Percentiles rank a stretch among this genome's conserved stretches.
Conservation (phyloP, 305 asterid genomes). For the Fraxinus platypoda region DNA sequence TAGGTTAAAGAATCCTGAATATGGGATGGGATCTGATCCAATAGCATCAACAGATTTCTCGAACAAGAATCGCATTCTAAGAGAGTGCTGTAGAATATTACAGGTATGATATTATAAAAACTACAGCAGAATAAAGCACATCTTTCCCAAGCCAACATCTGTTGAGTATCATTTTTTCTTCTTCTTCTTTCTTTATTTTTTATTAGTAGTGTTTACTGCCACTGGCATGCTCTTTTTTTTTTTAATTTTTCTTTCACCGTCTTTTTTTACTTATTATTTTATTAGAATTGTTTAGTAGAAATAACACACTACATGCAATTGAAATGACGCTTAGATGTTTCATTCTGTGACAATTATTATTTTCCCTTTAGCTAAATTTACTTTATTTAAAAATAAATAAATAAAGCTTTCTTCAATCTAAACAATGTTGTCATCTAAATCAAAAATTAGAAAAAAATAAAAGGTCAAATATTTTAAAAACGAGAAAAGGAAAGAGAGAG, state of each 20-base stretch:
- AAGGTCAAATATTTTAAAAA: too few species aligned
- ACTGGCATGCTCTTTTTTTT: neutral
- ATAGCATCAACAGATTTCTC: neutral
- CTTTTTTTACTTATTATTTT: too few species aligned
- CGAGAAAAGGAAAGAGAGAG: too few species aligned
- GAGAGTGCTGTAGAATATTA: neutral
- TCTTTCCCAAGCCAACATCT: neutral
- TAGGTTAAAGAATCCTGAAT: neutral
- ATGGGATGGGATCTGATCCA: constrained; percentile 1
- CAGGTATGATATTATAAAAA: neutral
- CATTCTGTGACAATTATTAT: neutral
- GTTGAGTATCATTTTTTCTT: neutral
- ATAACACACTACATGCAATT: neutral
- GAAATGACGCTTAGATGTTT: neutral
- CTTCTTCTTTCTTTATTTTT: neutral
- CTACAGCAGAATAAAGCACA: neutral
- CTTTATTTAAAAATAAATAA: too few species aligned
- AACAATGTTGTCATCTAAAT: too few species aligned
- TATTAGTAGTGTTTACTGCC: neutral
- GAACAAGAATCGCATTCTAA: neutral
- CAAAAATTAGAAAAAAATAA: too few species aligned
- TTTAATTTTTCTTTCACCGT: neutral
- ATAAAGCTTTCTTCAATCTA: too few species aligned
- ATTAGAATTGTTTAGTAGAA: too few species aligned
- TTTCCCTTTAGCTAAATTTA: too few species aligned